Evolutionary conservation across 1,139 yeast genomes (phyloP).

Genomic region (Chernovozyma sophiae-reginae): DNA sequence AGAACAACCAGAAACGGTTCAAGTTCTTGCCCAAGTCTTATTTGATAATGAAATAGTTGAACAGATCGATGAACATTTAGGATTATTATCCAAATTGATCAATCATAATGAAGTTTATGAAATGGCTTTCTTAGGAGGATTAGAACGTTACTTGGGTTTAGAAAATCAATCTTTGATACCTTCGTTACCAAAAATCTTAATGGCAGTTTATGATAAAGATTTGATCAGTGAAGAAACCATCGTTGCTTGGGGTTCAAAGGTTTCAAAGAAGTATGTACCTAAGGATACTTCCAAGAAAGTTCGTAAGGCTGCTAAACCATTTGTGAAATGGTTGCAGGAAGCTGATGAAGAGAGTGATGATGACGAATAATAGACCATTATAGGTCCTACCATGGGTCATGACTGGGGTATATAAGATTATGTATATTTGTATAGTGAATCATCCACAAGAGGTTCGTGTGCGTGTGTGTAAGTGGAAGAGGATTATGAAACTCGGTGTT

Average conservation of each 20-base stretch:
- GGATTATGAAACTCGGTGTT: too few species aligned
- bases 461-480: too few species aligned
- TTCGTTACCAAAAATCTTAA: slow-evolving; percentile 73
- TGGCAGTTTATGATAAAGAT: slow-evolving; percentile 78
- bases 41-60: slow-evolving; percentile 75
- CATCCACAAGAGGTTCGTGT: too few species aligned
- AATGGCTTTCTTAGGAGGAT: slow-evolving; percentile 89
- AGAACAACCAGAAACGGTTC: slow-evolving; percentile 72
- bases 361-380: slow-evolving; percentile 28
- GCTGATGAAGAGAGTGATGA: slow-evolving; percentile 77
- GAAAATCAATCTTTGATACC: slow-evolving; percentile 75
- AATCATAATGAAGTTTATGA: slow-evolving; percentile 63
- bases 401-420: too few species aligned
- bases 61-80: slow-evolving; percentile 74
- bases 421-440: too few species aligned
- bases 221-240: slow-evolving; percentile 79
- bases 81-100: slow-evolving; percentile 76
- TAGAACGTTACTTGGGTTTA: slow-evolving; percentile 88
- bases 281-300: slow-evolving; percentile 91
- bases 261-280: slow-evolving; percentile 89
- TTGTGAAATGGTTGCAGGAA: slow-evolving; percentile 88
- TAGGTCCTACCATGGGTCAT: too few species aligned
- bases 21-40: slow-evolving; percentile 87
- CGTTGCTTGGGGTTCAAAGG: slow-evolving; percentile 84
- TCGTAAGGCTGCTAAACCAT: slow-evolving; percentile 94